phyloP scores from a whole-genome alignment of 2,329 filamentous ascomycete genomes.

The Phaeosphaeria sp. region DNA sequence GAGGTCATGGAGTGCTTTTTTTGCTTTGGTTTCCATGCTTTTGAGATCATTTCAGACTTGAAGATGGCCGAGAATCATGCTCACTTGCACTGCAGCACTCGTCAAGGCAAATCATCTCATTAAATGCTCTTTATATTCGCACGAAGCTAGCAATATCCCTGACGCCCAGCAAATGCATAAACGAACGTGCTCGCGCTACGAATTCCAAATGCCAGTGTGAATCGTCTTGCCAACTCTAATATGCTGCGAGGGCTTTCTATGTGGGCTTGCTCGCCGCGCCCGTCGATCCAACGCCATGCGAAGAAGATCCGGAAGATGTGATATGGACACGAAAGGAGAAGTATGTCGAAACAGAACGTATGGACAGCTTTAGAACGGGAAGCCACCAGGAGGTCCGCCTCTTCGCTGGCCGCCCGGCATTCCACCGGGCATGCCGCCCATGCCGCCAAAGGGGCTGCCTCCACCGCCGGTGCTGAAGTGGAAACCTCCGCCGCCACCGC shows the following conservation, averaged over 20 bases:
- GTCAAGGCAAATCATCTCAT: not conserved
- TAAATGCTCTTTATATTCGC: not conserved
- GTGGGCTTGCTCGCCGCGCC: not conserved
- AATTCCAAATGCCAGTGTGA: not conserved
- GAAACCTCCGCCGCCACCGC: conserved; percentile 59
- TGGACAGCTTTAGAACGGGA: conserved; percentile 25
- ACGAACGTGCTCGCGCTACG: not conserved
- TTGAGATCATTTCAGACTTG: too few species aligned
- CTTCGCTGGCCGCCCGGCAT: conserved; percentile 43
- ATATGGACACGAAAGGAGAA: not conserved
- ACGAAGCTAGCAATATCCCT: not conserved
- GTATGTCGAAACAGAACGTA: not conserved
- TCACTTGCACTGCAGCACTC: too few species aligned
- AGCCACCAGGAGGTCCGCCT: conserved; percentile 42
- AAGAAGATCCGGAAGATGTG: not conserved
- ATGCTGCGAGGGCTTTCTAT: not conserved
- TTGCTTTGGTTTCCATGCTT: too few species aligned
- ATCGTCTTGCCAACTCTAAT: not conserved
- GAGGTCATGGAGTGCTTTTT: too few species aligned
- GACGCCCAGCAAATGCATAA: not conserved
- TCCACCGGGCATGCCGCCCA: conserved; percentile 47
- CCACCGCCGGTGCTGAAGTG: conserved; percentile 53
- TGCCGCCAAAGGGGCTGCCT: conserved; percentile 42
- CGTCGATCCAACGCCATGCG: not conserved
- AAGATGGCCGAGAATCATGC: too few species aligned